Base-by-base conservation (phyloP, 805 yeast genomes). In the Myxozyma sirexii region DNA sequence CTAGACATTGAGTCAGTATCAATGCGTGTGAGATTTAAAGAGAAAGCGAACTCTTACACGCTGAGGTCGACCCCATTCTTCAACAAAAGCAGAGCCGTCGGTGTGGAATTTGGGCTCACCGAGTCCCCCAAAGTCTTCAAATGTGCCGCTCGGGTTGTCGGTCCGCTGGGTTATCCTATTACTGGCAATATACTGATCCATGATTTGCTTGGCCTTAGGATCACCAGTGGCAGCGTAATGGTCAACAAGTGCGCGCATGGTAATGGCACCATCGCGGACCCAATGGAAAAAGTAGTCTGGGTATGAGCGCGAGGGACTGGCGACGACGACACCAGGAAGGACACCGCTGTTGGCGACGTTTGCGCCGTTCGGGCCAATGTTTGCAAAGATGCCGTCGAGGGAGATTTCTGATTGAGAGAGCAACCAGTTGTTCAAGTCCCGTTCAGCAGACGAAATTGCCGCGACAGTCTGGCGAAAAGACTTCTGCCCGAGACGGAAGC, bases 51-150 rank as follows among this genome's bases (percentile, higher is more conserved):
- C n/a, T 39, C 58, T 8, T 53, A 57, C 64, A 60, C 90, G 81
- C 74, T 93, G 98, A 0, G 98, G 98, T 67, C 98, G 79, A 1
- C 98, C 98, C 98, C 98, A 93, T 37, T 76, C 71, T 1, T 76
- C 85, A 4, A 72, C 72, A 68, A 87, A 93, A 0, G 88, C 77
- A 0, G 82, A 68, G 24, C 87, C 85, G 70, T 90, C 82, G 3
- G 85, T 83, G 71, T 79, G 72, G 70, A 87, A 93, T 72, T 93
- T 93, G 6, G 98, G 97, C 71, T 93, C 98, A 1, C 97, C 98
- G 35, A 92, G 77, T 1, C 89, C 90, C 13, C 24, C 50, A 7
- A 62, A 69, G 15, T 62, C 26, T 33, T 65, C 72, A 50, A 82
- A 83, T 1, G 72, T 70, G 0, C 97, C 97, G 10, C 91, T 84